Base-by-base conservation (phyloP, 441 rosid species). In the Arabidopsis lyrata region DNA sequence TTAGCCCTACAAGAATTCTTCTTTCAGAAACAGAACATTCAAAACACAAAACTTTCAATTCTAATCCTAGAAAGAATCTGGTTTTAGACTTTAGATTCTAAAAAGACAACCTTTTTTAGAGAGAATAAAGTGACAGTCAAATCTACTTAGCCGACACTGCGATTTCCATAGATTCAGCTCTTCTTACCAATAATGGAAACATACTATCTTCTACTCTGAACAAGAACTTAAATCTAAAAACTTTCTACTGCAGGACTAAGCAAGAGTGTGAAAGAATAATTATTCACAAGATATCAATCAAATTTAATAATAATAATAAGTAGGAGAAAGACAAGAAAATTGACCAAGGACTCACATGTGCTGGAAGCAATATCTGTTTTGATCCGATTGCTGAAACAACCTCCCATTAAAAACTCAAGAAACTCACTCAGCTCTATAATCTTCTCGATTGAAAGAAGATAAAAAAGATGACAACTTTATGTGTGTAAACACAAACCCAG, bases 371-470 rank as follows among this genome's bases (percentile, higher is more conserved):
- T 79, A 71, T 86, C 89, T 8, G 89, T 84, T 79, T 78, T 87
- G 82, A 87, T 80, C 68, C 86, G 88, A 53, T 84, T 88, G 66
- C 95, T 90, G 83, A 83, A 90, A 72, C 95, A 90, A 78, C 80
- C 86, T 66, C 95, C 95, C 91, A 90, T 90, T 75, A 63, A 69
- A 69, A 41, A 49, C 73, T 55, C 53, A 65, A 77, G 48, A 55
- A 62, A 53, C 76, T 47, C 50, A 55, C 65, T 56, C 59, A 50
- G 63, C 72, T 77, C 63, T 27, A 7, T 35, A 62, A 47, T 55
- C 53, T 53, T 22, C 31, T 38, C 48, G 53, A 39, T 53, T 62
- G 18, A 27, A 62, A 44, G 7, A 6, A 16, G 5, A 45, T 11
- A 35, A 31, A 36, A 64, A 73, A 55, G 77, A 13, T 63, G 0